A percentile compares a stretch with the other conserved stretches of the same genome.
Evolutionary conservation across 371 early-diverging fungal genomes (phyloP).

Genomic region (Mortierella sp.): DNA sequence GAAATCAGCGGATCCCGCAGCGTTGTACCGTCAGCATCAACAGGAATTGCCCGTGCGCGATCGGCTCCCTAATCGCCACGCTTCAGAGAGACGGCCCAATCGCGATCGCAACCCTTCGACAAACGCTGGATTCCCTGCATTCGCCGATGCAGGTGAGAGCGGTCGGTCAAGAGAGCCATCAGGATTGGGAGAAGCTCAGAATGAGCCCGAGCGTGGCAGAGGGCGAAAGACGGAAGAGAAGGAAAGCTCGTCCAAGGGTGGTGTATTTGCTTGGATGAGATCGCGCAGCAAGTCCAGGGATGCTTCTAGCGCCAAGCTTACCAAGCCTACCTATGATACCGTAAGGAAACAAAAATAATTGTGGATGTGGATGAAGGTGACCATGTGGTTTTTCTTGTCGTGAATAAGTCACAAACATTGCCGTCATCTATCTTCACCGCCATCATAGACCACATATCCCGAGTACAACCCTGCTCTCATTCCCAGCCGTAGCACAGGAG

Average conservation of each 20-base stretch:
- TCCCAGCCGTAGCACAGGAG: conserved; percentile 40
- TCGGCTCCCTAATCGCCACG: conserved; percentile 32
- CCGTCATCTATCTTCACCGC: background rate
- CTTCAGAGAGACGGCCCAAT: conserved; percentile 39
- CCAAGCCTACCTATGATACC: conserved; percentile 25
- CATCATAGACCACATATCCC: conserved; percentile 29
- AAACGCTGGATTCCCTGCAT: background rate
- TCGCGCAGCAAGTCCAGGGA: conserved; percentile 57
- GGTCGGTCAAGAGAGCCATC: conserved; percentile 16
- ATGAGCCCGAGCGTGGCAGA: conserved; percentile 34
- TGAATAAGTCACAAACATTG: background rate
- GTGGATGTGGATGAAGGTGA: background rate
- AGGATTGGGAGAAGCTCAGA: conserved; percentile 14
- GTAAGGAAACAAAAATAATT: conserved; percentile 11
- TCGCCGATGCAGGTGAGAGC: conserved; percentile 1
- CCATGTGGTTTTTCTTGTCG: background rate
- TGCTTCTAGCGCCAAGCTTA: conserved; percentile 22
- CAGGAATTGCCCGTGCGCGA: conserved; percentile 19
- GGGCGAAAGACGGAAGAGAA: conserved; percentile 24
- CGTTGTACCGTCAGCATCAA: conserved; percentile 41
- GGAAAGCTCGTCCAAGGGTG: conserved; percentile 34
- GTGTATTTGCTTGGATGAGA: conserved; percentile 39
- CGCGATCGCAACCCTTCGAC: conserved; percentile 26
- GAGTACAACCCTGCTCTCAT: conserved; percentile 55
- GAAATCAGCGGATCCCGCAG: conserved; percentile 42